A percentile compares a stretch with the other conserved stretches of the same genome.
Conservation (phyloP, 768 basidiomycete genomes). For the Crassisporium funariophilum region DNA sequence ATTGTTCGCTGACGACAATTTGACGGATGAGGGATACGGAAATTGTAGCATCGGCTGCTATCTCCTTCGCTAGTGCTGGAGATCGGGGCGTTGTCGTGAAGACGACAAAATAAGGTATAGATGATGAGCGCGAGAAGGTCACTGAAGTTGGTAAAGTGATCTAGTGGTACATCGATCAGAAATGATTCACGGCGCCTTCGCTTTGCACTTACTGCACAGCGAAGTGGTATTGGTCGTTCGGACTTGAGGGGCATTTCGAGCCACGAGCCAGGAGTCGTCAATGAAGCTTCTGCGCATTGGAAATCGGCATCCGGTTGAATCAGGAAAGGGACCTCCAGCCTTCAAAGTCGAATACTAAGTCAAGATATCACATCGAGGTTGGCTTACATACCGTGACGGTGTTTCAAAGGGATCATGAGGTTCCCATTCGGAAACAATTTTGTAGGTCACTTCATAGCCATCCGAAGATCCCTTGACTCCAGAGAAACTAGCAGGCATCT, state of each 20-base stretch:
- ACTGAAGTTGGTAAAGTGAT: conserved; percentile 65
- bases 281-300: conserved; percentile 53
- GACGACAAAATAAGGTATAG: conserved; percentile 74
- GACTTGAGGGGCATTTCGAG: conserved; percentile 66
- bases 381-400: conserved; percentile 47
- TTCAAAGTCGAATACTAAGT: conserved; percentile 26
- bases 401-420: conserved; percentile 44
- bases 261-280: conserved; percentile 55
- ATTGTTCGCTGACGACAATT: conserved; percentile 51
- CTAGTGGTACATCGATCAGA: conserved; percentile 32
- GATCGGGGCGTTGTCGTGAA: conserved; percentile 68
- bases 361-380: conserved; percentile 10
- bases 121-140: conserved; percentile 59
- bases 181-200: conserved; percentile 6
- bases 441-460: conserved; percentile 52
- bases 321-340: conserved; percentile 66
- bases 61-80: conserved; percentile 56
- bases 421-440: conserved; percentile 61
- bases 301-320: conserved; percentile 63
- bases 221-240: conserved; percentile 64
- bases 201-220: conserved; percentile 58
- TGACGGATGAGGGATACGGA: conserved; percentile 67
- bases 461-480: conserved; percentile 34
- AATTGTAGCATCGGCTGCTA: conserved; percentile 71
- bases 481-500: conserved; percentile 63